These are phyloP conservation scores for Didymella pomorum DNA, from an alignment of 2,329 filamentous ascomycete genomes.

Conservation along the genomic window DNA sequence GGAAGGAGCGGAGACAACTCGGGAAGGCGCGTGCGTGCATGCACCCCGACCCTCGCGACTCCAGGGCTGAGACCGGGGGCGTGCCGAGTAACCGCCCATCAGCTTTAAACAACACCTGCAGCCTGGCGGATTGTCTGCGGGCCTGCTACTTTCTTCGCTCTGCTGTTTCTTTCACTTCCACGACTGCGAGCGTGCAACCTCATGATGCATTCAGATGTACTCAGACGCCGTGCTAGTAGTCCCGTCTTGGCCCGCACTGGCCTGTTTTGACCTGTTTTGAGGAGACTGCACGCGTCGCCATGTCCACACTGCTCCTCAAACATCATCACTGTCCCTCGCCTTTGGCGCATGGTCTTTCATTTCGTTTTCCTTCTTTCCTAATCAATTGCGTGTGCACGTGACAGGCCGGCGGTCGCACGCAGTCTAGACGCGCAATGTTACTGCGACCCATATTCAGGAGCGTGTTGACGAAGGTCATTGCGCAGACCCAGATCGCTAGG, in stretches of 20 bases:
- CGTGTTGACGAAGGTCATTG: slow-evolving; percentile 2
- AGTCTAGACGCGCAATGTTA: slow-evolving; percentile 38
- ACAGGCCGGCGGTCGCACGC: too few relatives aligned
- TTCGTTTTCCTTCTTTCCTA: slow-evolving; percentile 25
- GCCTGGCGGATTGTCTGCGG: too few relatives aligned
- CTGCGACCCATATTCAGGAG: slow-evolving; percentile 31
- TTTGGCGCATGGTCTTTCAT: slow-evolving; percentile 24
- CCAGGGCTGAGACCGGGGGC: slow-evolving; percentile 13
- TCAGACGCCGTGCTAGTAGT: neutral
- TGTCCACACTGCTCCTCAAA: slow-evolving; percentile 16
- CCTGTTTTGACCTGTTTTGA: slow-evolving; percentile 5
- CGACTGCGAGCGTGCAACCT: neutral
- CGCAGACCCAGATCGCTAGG: slow-evolving; percentile 8
- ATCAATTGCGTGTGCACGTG: slow-evolving; percentile 14
- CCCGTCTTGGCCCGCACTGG: slow-evolving; percentile 18
- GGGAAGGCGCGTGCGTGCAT: too few relatives aligned
- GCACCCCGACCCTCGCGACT: slow-evolving; percentile 1
- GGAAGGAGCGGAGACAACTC: too few relatives aligned
- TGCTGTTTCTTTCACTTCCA: neutral
- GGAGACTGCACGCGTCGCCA: slow-evolving; percentile 16
- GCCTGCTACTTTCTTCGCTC: neutral
- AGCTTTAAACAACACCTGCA: too few relatives aligned
- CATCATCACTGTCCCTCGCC: slow-evolving; percentile 20
- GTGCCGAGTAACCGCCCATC: slow-evolving; percentile 20
- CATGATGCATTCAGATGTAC: slow-evolving; percentile 8